phyloP scores from a whole-genome alignment of 495 filamentous ascomycete genomes.

The Penicillium robsamsonii region DNA sequence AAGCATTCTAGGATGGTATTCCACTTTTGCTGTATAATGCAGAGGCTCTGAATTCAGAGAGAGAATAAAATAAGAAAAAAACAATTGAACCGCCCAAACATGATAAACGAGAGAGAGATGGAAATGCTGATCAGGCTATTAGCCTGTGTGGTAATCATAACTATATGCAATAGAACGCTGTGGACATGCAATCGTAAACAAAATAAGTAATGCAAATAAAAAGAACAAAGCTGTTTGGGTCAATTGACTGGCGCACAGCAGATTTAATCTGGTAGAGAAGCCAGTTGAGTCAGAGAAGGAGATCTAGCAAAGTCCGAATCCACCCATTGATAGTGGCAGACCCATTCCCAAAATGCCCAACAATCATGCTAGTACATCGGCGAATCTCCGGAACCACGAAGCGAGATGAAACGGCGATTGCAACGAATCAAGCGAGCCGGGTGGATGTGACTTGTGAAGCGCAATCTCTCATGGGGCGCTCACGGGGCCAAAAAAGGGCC shows the following conservation, averaged over 20 bases:
- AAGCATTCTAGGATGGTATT: not conserved
- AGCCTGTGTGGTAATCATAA: not conserved
- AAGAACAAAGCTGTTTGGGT: not conserved
- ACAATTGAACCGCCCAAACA: constrained; percentile 5
- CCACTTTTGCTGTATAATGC: constrained; percentile 6
- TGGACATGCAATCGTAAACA: constrained; percentile 13
- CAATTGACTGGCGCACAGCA: not conserved
- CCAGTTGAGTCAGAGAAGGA: not conserved
- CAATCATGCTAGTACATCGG: not conserved
- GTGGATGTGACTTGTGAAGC: not conserved
- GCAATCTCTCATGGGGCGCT: not conserved
- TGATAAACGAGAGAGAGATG: constrained; percentile 5
- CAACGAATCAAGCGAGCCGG: not conserved
- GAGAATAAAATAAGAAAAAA: constrained; percentile 5
- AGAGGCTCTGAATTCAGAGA: not conserved
- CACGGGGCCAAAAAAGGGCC: not conserved
- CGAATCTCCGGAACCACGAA: not conserved
- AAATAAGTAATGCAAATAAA: not conserved
- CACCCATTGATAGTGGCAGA: not conserved
- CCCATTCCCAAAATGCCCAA: not conserved
- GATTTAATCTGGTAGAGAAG: not conserved
- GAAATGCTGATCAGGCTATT: constrained; percentile 4
- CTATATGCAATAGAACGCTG: constrained; percentile 25
- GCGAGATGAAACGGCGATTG: not conserved
- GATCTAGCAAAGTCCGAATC: not conserved